These are phyloP conservation scores for Lagenaria siceraria DNA, from an alignment of 306 rosid species.

Conservation along the genomic window DNA sequence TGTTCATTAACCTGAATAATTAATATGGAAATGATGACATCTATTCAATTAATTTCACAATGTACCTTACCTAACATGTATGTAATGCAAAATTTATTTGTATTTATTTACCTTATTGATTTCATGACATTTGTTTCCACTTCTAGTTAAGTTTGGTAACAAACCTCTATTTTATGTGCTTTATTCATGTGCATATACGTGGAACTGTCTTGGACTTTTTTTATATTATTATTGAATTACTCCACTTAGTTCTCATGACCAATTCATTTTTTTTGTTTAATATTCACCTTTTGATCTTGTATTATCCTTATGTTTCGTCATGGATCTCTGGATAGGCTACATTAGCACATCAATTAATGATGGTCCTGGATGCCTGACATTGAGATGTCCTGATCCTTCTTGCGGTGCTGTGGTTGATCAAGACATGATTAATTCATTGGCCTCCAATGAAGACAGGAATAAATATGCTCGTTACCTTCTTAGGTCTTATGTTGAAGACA, in stretches of 20 bases:
- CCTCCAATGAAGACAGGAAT: conserved; percentile 28
- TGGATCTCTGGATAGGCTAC: conserved; percentile 23
- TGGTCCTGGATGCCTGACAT: conserved; percentile 71
- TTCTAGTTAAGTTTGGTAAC: neutral
- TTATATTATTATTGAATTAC: neutral
- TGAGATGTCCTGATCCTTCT: conserved; percentile 72
- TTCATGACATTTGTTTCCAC: neutral
- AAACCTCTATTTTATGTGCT: neutral
- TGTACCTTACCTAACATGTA: neutral
- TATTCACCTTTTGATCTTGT: neutral
- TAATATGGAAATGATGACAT: neutral
- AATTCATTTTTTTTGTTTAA: neutral
- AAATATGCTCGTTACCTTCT: conserved; percentile 59
- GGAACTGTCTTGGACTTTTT: neutral
- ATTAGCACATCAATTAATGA: conserved; percentile 57
- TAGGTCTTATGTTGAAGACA: conserved; percentile 64
- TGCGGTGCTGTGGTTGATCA: conserved; percentile 65
- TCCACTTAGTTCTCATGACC: neutral
- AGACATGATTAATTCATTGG: conserved; percentile 47
- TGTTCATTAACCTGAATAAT: neutral
- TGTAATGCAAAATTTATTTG: neutral
- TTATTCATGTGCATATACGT: neutral
- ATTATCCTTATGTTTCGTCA: neutral
- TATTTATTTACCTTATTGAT: neutral
- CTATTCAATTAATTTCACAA: neutral